Percentiles rank a stretch among this genome's conserved stretches.
Evolutionary conservation across 1,139 yeast genomes (phyloP).

Genomic region (Diutina scorzettiae): DNA sequence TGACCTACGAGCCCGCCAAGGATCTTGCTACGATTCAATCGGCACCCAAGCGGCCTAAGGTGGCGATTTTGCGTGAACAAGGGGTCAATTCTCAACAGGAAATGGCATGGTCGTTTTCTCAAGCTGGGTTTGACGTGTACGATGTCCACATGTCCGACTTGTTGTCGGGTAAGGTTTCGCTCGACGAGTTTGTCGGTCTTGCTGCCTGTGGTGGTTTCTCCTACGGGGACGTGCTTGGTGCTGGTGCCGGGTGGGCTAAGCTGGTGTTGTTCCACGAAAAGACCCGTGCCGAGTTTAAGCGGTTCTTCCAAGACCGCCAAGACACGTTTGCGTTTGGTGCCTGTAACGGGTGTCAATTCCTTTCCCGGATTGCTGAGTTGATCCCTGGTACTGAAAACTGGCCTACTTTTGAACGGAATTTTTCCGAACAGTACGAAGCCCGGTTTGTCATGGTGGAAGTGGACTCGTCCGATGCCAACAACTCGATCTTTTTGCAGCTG

Average conservation of each 20-base stretch:
- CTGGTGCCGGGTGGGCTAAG: slow-evolving; percentile 99
- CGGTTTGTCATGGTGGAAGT: slow-evolving; percentile 87
- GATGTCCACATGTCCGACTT: slow-evolving; percentile 98
- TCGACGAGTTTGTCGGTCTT: slow-evolving; percentile 77
- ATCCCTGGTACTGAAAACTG: slow-evolving; percentile 94
- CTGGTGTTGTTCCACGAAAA: slow-evolving; percentile 80
- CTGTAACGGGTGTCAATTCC: slow-evolving; percentile 97
- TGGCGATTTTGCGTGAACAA: slow-evolving; percentile 95
- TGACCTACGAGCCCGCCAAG: slow-evolving; percentile 40
- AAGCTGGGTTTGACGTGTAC: slow-evolving; percentile 85
- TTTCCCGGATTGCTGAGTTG: slow-evolving; percentile 74
- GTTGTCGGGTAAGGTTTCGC: slow-evolving; percentile 56
- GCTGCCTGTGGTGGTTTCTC: slow-evolving; percentile 99
- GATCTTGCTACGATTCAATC: neutral
- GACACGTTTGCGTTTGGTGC: slow-evolving; percentile 99
- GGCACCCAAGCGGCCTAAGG: slow-evolving; percentile 45
- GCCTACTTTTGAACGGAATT: slow-evolving; percentile 93
- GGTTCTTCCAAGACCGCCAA: slow-evolving; percentile 72
- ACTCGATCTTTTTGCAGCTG: slow-evolving; percentile 69
- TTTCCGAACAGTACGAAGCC: slow-evolving; percentile 93
- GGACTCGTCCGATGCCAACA: slow-evolving; percentile 33
- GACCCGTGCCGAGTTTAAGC: slow-evolving; percentile 64
- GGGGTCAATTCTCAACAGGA: slow-evolving; percentile 98
- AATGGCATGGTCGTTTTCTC: slow-evolving; percentile 95
- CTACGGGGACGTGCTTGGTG: slow-evolving; percentile 97